phyloP scores from a whole-genome alignment of 305 asterid species.

The Fraxinus sp. region DNA sequence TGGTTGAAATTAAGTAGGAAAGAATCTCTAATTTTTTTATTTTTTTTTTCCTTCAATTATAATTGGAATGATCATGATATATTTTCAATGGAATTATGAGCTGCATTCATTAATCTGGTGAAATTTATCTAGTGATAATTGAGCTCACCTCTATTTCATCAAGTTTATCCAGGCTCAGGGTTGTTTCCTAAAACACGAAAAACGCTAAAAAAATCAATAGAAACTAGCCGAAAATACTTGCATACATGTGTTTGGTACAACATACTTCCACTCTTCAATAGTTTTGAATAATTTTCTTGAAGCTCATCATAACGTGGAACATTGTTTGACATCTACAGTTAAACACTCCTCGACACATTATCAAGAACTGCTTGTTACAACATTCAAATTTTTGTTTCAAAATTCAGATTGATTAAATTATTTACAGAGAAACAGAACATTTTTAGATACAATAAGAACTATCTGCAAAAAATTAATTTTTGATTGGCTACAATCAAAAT shows the following conservation, averaged over 20 bases:
- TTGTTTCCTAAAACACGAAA: background rate
- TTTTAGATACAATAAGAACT: background rate
- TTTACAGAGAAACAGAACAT: background rate
- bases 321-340: background rate
- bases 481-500: background rate
- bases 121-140: background rate
- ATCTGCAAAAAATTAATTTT: background rate
- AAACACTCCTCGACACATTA: background rate
- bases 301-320: background rate
- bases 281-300: background rate
- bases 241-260: background rate
- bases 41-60: background rate
- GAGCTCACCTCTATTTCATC: background rate
- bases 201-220: background rate
- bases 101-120: background rate
- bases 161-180: background rate
- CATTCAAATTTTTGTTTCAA: background rate
- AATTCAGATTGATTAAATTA: background rate
- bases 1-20: background rate
- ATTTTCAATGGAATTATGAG: background rate
- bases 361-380: background rate
- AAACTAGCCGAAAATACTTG: background rate
- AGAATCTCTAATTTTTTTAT: background rate
- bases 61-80: conserved; percentile 3
- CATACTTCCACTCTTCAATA: background rate